phyloP scores from a whole-genome alignment of 345 rosid species.

The Murraya koenigii region DNA sequence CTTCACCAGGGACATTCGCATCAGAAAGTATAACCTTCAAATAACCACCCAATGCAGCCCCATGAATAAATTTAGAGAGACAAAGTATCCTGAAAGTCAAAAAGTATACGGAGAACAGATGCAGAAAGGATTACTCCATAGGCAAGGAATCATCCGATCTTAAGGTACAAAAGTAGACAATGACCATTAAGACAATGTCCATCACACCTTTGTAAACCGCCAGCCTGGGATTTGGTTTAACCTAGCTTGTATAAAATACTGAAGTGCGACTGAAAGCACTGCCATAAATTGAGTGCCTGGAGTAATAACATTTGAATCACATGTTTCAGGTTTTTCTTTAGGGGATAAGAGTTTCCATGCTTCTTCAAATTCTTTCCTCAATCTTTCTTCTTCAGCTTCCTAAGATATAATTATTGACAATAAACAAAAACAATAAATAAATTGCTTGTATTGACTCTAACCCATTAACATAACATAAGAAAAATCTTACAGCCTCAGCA shows the following conservation, averaged over 20 bases:
- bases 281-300: constrained; percentile 98
- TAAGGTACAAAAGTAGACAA: constrained; percentile 24
- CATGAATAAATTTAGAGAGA: constrained; percentile 59
- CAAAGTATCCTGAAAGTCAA: constrained; percentile 49
- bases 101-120: constrained; percentile 25
- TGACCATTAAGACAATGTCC: constrained; percentile 19
- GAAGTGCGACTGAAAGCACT: constrained; percentile 83
- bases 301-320: constrained; percentile 94
- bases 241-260: constrained; percentile 82
- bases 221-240: constrained; percentile 82
- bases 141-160: constrained; percentile 49
- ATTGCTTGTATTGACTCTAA: background rate
- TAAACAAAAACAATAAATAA: constrained; percentile 8
- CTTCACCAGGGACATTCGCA: constrained; percentile 95
- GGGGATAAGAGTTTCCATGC: constrained; percentile 56
- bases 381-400: constrained; percentile 95
- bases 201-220: constrained; percentile 75
- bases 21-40: constrained; percentile 99
- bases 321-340: constrained; percentile 76
- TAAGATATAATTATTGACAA: constrained; percentile 22
- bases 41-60: constrained; percentile 59
- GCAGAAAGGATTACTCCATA: constrained; percentile 55
- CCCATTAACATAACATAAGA: constrained; percentile 5
- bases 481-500: constrained; percentile 72
- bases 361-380: constrained; percentile 75